Evolutionary conservation across 1,139 yeast species (phyloP).

Genomic region (Zygotorulaspora mrakii): DNA sequence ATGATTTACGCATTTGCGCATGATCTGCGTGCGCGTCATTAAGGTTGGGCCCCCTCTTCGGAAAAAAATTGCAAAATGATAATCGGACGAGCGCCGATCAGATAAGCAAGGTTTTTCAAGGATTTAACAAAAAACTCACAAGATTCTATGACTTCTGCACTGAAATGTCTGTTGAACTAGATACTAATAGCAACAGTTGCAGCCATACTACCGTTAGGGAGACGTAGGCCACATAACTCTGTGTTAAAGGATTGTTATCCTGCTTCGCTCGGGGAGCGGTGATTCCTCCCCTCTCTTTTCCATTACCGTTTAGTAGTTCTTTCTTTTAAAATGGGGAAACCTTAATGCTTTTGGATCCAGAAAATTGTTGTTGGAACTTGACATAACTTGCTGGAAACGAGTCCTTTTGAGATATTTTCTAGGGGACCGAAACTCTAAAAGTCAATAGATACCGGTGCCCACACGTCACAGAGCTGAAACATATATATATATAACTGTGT

Average conservation of each 20-base stretch:
- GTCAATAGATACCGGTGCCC: neutral
- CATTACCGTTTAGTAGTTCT: too few species aligned
- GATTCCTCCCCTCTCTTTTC: too few species aligned
- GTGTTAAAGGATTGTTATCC: neutral
- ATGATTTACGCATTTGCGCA: conserved; percentile 1
- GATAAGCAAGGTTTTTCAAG: too few species aligned
- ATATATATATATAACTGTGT: too few species aligned
- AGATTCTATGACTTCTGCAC: too few species aligned
- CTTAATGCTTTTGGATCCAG: neutral
- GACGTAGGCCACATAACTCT: too few species aligned
- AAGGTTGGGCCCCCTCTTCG: neutral
- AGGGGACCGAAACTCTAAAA: neutral
- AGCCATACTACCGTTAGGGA: too few species aligned
- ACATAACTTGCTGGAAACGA: neutral
- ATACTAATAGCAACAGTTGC: too few species aligned
- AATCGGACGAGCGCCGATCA: neutral
- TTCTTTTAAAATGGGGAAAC: neutral
- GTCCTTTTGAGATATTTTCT: neutral
- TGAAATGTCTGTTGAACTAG: too few species aligned
- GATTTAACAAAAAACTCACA: too few species aligned
- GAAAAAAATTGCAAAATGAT: neutral
- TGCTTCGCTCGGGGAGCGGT: neutral
- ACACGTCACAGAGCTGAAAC: too few species aligned
- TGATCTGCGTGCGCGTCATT: neutral
- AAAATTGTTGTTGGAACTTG: neutral